Conservation (phyloP, 495 filamentous ascomycete genomes). For the Hyaloscypha hepaticicola region DNA sequence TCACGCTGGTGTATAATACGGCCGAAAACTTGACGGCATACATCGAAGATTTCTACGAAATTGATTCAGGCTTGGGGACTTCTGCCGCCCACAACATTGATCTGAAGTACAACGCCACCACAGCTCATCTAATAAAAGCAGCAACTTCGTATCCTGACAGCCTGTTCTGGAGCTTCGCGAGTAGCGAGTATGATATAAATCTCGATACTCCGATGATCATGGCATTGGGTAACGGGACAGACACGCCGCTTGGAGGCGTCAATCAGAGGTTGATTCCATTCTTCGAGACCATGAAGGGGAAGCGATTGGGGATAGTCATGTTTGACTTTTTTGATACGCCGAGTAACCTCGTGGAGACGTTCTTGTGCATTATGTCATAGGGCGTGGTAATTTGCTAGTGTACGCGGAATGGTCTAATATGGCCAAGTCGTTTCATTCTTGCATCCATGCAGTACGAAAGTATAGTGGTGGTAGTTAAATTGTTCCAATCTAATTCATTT, state of each 20-base stretch:
- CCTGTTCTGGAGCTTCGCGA: constrained; percentile 52
- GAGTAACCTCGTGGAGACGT: too few relatives aligned
- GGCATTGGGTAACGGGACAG: constrained; percentile 46
- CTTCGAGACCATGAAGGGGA: constrained; percentile 93
- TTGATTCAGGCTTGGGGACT: constrained; percentile 30
- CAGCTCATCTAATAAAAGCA: constrained; percentile 36
- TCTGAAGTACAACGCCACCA: constrained; percentile 44
- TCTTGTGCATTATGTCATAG: too few relatives aligned
- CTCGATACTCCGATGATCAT: constrained; percentile 47
- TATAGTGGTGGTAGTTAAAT: too few relatives aligned
- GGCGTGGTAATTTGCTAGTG: too few relatives aligned
- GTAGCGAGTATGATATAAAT: constrained; percentile 43
- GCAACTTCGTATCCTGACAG: constrained; percentile 31
- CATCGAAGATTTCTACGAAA: constrained; percentile 47
- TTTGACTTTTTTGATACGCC: too few relatives aligned
- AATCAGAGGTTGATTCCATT: constrained; percentile 92
- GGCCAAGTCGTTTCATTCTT: too few relatives aligned
- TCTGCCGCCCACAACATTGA: constrained; percentile 39
- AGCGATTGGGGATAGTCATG: too few relatives aligned
- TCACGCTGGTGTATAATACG: constrained; percentile 39
- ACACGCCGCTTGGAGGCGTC: constrained; percentile 42
- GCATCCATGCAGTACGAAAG: too few relatives aligned
- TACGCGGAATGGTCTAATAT: too few relatives aligned
- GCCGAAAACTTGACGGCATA: constrained; percentile 38
- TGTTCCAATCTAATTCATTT: too few relatives aligned